Conservation (phyloP, 2,329 filamentous ascomycete species). For the Penicillium sp. region DNA sequence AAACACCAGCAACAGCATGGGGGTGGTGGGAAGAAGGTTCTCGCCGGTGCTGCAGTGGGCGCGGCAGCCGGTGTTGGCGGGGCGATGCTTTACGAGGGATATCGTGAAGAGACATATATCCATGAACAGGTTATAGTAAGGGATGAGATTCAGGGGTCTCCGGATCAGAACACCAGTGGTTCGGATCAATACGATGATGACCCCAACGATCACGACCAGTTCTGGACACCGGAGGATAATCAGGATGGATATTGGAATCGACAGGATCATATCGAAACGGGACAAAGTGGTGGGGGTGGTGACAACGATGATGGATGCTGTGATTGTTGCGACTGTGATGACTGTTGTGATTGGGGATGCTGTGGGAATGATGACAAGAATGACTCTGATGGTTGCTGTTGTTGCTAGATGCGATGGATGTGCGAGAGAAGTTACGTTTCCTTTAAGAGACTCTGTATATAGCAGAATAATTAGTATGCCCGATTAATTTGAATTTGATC, state of each 20-base stretch:
- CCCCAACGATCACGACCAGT: not conserved
- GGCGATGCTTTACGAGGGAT: not conserved
- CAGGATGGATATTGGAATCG: not conserved
- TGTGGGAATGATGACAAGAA: not conserved
- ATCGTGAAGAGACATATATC: not conserved
- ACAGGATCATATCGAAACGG: not conserved
- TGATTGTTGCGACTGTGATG: not conserved
- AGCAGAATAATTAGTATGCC: too few relatives aligned
- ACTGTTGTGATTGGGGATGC: not conserved
- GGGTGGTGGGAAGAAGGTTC: not conserved
- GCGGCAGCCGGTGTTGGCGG: not conserved
- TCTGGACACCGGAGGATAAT: not conserved
- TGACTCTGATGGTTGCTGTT: not conserved
- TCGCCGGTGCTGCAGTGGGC: not conserved
- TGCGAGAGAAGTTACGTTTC: not conserved
- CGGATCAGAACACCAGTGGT: not conserved
- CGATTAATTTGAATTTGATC: too few relatives aligned
- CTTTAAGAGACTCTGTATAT: not conserved
- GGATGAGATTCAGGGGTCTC: not conserved
- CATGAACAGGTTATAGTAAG: not conserved
- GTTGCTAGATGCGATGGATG: not conserved
- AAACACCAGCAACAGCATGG: conserved; percentile 1
- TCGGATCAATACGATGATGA: not conserved
- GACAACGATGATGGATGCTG: not conserved
- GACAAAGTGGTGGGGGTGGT: not conserved